Base-by-base conservation (phyloP, 352 stramenopile species). In the Pythium vanterpoolii region DNA sequence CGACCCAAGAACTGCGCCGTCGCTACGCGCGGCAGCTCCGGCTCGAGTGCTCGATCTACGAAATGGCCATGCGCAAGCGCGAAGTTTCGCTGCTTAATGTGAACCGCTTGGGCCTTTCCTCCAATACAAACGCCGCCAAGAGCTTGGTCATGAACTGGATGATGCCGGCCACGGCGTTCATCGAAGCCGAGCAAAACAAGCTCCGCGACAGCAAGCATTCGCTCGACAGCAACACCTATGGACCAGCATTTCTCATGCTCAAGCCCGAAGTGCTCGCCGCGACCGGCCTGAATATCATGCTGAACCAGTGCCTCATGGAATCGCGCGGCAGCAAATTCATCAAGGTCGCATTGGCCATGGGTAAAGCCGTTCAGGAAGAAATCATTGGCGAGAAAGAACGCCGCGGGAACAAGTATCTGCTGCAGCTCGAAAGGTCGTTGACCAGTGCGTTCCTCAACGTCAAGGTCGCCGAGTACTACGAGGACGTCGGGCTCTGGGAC, bases 401-500 rank as follows among this genome's bases (percentile, higher is more conserved):
- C 5, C 53, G 65, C 3, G 57, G 62, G 1, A 46, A 68, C 8
- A 58, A 70, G 11, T 79, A 69, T 27, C 10, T 56, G 21, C 10
- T 85, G 3, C 53, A 69, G 16, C 21, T 70, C 26, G 60, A 61
- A 0, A 51, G 72, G 33, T 57, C 54, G 1, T 63, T 83, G n/a
- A 72, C 72, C 36, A 68, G 63, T 16, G 63, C 74, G 1, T 74
- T 70, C 19, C 49, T 64, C 4, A 27, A 75, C 23, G 73, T 73
- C 54, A 74, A 78, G 46, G 84, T 93, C 40, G 71, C 72, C 30
- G 58, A 83, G 21, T 83, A 92, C 39, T 67, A 89, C 49, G 76
- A 95, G n/a, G 78, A 65, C 7, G 79, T 89, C 8, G 87, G 85
- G 16, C 74, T 75, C 13, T 98, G 93, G 95, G 76, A 92, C 56